These are phyloP conservation scores for Leccinum colubrinum DNA, from an alignment of 1,284 basidiomycete genomes.

Conservation along the genomic window DNA sequence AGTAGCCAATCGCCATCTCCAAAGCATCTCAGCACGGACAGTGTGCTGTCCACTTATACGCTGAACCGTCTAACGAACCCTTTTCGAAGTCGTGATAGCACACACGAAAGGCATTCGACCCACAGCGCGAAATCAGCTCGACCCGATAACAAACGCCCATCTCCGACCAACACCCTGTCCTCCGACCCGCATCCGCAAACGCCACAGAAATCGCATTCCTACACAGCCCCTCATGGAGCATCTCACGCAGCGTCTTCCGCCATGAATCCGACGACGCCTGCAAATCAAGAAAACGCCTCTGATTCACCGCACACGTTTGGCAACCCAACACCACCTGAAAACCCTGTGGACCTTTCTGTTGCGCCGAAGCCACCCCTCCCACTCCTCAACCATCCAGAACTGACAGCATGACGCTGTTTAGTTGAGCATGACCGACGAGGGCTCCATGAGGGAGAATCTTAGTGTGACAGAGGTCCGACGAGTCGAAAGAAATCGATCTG, in stretches of 20 bases:
- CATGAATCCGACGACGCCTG: constrained; percentile 25
- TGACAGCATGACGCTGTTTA: constrained; percentile 21
- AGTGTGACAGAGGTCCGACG: too few species aligned
- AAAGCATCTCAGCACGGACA: constrained; percentile 15
- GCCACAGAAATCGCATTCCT: constrained; percentile 25
- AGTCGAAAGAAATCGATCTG: too few species aligned
- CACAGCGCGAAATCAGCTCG: constrained; percentile 13
- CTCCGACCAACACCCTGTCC: constrained; percentile 29
- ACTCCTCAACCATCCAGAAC: constrained; percentile 50
- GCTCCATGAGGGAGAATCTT: too few species aligned
- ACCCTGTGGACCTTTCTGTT: constrained; percentile 23
- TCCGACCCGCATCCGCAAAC: constrained; percentile 27
- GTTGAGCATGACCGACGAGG: too few species aligned
- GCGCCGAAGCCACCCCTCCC: constrained; percentile 46
- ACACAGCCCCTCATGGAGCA: constrained; percentile 15
- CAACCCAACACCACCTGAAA: constrained; percentile 33
- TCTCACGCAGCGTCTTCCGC: constrained; percentile 11
- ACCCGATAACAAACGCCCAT: constrained; percentile 22
- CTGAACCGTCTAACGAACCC: constrained; percentile 19
- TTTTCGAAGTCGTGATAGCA: constrained; percentile 7
- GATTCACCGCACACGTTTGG: constrained; percentile 43
- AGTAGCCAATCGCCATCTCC: constrained; percentile 19
- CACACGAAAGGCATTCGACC: constrained; percentile 14
- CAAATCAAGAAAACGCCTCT: constrained; percentile 13
- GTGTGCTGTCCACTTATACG: constrained; percentile 20